phyloP scores from a whole-genome alignment of 2,329 filamentous ascomycete genomes.

The Aureobasidium subglaciale region DNA sequence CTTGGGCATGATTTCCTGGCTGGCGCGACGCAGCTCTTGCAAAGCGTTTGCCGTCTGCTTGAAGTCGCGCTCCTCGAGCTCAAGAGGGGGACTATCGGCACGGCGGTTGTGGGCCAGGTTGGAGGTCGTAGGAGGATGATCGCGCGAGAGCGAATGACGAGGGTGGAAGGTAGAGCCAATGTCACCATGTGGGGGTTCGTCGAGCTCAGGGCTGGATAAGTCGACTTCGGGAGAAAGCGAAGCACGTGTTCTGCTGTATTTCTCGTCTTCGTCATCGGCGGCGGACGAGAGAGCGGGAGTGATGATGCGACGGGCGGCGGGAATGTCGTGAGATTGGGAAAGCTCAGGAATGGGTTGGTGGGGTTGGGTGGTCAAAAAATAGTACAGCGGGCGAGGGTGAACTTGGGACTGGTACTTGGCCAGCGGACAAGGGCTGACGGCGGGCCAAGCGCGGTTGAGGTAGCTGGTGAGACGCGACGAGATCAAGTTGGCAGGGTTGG shows the following conservation, averaged over 20 bases:
- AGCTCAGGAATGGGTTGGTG: conserved; percentile 71
- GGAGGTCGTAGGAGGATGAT: conserved; percentile 33
- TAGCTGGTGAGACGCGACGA: conserved; percentile 86
- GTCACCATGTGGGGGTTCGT: conserved; percentile 49
- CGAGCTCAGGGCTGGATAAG: conserved; percentile 76
- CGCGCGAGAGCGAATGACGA: conserved; percentile 31
- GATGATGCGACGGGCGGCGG: conserved; percentile 53
- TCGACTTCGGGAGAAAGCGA: conserved; percentile 93
- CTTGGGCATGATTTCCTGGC: conserved; percentile 28
- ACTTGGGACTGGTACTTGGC: conserved; percentile 89
- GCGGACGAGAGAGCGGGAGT: conserved; percentile 80
- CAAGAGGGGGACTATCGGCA: conserved; percentile 78
- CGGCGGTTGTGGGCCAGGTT: conserved; percentile 55
- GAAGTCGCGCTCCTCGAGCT: conserved; percentile 94
- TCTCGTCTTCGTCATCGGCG: conserved; percentile 64
- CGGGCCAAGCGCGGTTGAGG: conserved; percentile 77
- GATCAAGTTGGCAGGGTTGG: conserved; percentile 90
- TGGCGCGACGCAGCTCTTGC: conserved; percentile 44
- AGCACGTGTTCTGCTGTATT: conserved; percentile 52
- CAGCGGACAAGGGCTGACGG: conserved; percentile 72
- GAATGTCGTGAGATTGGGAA: conserved; percentile 26
- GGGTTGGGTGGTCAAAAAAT: conserved; percentile 84
- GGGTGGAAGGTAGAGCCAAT: conserved; percentile 58
- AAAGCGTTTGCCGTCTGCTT: conserved; percentile 88
- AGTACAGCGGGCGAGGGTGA: conserved; percentile 92